These are phyloP conservation scores for Penicillium decumbens DNA, from an alignment of 2,329 filamentous ascomycete genomes.

Conservation along the genomic window DNA sequence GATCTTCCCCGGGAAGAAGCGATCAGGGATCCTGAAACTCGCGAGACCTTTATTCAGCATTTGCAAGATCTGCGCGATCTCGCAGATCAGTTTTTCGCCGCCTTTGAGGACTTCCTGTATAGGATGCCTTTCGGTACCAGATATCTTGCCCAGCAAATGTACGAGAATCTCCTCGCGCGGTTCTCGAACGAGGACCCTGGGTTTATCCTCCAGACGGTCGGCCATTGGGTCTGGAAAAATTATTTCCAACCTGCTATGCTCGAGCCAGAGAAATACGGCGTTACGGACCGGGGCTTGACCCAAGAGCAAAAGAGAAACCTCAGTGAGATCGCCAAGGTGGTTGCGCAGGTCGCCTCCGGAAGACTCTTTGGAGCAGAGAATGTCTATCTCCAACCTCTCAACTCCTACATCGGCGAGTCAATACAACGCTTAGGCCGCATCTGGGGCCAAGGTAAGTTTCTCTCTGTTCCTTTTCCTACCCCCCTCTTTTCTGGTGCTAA, in stretches of 20 bases:
- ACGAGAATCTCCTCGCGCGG: slow-evolving; percentile 67
- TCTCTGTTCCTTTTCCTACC: neutral
- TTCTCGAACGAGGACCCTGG: slow-evolving; percentile 77
- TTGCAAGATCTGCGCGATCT: slow-evolving; percentile 91
- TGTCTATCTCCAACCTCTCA: slow-evolving; percentile 90
- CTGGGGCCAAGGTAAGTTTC: slow-evolving; percentile 57
- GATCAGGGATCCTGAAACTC: slow-evolving; percentile 91
- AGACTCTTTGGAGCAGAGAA: slow-evolving; percentile 90
- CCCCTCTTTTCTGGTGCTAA: slow-evolving; percentile 30
- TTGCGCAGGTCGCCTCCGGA: slow-evolving; percentile 83
- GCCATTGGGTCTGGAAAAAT: slow-evolving; percentile 88
- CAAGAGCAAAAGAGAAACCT: slow-evolving; percentile 92
- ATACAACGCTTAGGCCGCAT: slow-evolving; percentile 73
- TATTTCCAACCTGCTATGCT: slow-evolving; percentile 86
- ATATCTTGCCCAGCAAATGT: slow-evolving; percentile 81
- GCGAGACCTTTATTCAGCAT: slow-evolving; percentile 88
- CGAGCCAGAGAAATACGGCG: slow-evolving; percentile 88
- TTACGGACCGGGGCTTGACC: slow-evolving; percentile 82
- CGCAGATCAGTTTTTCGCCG: slow-evolving; percentile 79
- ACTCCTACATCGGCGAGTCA: slow-evolving; percentile 82
- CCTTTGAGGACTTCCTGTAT: slow-evolving; percentile 75
- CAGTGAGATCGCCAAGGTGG: slow-evolving; percentile 82
- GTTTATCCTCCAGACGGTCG: slow-evolving; percentile 74
- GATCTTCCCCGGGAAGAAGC: slow-evolving; percentile 88
- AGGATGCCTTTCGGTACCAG: slow-evolving; percentile 91